A percentile compares a stretch with the other conserved stretches of the same genome.
phyloP scores from a whole-genome alignment of 371 early-diverging fungal species.

The Mucor piriformis region DNA sequence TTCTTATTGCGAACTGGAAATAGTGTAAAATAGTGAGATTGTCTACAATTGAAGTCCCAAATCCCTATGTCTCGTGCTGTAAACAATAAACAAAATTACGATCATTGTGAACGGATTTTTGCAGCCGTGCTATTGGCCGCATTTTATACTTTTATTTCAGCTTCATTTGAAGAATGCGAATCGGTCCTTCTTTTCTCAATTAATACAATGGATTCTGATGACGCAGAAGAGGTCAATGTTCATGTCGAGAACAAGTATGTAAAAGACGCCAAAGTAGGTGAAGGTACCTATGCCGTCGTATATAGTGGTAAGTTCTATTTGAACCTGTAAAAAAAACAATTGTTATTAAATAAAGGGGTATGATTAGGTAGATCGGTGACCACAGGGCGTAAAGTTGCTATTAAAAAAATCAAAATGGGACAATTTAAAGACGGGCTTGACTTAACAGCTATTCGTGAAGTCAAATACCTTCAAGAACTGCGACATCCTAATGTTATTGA shows the following conservation, averaged over 20 bases:
- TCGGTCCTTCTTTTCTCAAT: too few species aligned
- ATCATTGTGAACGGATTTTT: too few species aligned
- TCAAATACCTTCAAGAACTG: conserved; percentile 94
- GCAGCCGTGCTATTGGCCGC: too few species aligned
- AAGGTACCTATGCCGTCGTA: conserved; percentile 96
- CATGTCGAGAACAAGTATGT: conserved; percentile 71
- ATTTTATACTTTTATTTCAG: too few species aligned
- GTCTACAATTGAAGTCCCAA: too few species aligned
- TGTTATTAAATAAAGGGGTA: background rate
- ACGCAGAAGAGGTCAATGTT: conserved; percentile 60
- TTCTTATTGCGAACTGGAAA: too few species aligned
- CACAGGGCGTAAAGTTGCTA: conserved; percentile 80
- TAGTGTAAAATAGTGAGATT: too few species aligned
- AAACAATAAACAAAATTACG: too few species aligned
- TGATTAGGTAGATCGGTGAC: conserved; percentile 46
- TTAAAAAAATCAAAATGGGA: conserved; percentile 95
- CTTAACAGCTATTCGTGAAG: conserved; percentile 96
- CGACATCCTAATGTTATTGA: conserved; percentile 92
- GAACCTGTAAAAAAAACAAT: background rate
- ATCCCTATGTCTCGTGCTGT: too few species aligned
- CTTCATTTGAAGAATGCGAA: too few species aligned
- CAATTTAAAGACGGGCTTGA: conserved; percentile 91
- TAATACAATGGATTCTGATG: conserved; percentile 33
- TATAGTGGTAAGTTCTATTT: conserved; percentile 66
- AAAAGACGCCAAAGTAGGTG: conserved; percentile 89